Conservation (phyloP, 1,139 yeast genomes). For the Magnusiomyces clavatus region DNA sequence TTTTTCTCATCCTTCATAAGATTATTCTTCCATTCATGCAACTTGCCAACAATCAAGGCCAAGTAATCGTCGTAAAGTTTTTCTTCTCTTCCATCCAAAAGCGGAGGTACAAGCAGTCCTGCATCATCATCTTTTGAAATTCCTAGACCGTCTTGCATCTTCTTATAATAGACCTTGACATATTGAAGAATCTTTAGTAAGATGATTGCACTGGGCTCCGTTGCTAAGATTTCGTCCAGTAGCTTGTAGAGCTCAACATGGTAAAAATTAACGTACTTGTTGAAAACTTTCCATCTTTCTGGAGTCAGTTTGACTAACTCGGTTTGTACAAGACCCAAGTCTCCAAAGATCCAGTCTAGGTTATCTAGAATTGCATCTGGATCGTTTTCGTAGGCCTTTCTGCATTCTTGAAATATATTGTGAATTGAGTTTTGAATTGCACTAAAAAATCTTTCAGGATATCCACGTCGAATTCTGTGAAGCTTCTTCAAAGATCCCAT, state of each 20-base stretch:
- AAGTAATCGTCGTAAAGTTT: conserved; percentile 64
- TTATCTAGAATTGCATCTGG: conserved; percentile 58
- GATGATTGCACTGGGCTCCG: conserved; percentile 51
- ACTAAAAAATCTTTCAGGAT: conserved; percentile 55
- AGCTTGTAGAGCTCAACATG: conserved; percentile 59
- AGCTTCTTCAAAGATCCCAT: conserved; percentile 18
- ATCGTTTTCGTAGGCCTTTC: conserved; percentile 46
- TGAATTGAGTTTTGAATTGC: conserved; percentile 53
- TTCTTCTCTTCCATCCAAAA: conserved; percentile 57
- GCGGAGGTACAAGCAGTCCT: conserved; percentile 34
- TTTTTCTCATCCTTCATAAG: conserved; percentile 57
- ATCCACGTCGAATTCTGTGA: conserved; percentile 45
- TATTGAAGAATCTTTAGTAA: conserved; percentile 52
- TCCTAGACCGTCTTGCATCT: conserved; percentile 40
- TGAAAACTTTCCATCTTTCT: conserved; percentile 67
- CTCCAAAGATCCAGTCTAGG: conserved; percentile 80
- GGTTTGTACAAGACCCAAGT: conserved; percentile 55
- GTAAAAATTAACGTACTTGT: conserved; percentile 56
- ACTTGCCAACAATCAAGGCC: conserved; percentile 56
- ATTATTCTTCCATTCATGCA: conserved; percentile 75
- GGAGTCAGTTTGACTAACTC: conserved; percentile 55
- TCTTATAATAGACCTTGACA: conserved; percentile 58
- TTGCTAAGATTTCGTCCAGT: conserved; percentile 52
- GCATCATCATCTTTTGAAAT: conserved; percentile 29
- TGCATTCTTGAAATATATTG: conserved; percentile 61